Evolutionary conservation across 768 basidiomycete genomes (phyloP), one percentile per base, ranked within the genome.

Genomic region (Tephrocybe sp.): DNA sequence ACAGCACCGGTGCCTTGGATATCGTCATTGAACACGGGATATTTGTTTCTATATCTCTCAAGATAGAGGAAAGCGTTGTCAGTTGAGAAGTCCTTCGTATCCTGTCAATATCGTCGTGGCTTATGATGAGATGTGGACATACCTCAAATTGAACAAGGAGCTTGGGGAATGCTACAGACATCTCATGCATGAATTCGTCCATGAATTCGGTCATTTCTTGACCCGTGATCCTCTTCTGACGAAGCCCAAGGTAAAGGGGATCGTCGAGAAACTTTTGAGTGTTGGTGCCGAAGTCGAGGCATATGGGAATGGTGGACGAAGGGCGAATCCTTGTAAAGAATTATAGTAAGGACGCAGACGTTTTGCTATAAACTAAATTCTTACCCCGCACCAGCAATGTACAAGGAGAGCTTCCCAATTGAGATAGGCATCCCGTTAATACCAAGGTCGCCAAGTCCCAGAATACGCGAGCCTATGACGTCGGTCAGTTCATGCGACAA

Each of bases 1-100:
- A 96, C 93, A 26, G 91, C 89, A 16, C 93, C 94, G 2, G 94
- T 98, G 30, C 80, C 86, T 64, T 93, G 91, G 57, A 94, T 92
- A 62, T 95, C 92, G 58, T 96, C 92, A 63, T 93, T 93, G 76
- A 93, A 92, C 31, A 89, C 72, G 19, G 84, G 84, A 64, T 89
- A 92, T 47, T 83, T 76, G 55, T 84, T 68, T 49, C 89, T 81
- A 74, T 86, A 92, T 36, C 80, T 74, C 35, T 85, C 79, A 26
- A 96, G 83, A 68, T 90, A 94, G 47, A 79, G 72, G 74, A 97
- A 97, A 0, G 94, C 94, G 55, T 92, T 85, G 55, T 96, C 88
- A 2, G 91, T 93, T 30, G 90, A 85, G 72, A 94, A 97, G 72
- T 97, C 93, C 83, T 92, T 49, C 9, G 43, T 30, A 34, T 36